phyloP scores from a whole-genome alignment of 2,329 filamentous ascomycete genomes.

The Phialophora verrucosa region DNA sequence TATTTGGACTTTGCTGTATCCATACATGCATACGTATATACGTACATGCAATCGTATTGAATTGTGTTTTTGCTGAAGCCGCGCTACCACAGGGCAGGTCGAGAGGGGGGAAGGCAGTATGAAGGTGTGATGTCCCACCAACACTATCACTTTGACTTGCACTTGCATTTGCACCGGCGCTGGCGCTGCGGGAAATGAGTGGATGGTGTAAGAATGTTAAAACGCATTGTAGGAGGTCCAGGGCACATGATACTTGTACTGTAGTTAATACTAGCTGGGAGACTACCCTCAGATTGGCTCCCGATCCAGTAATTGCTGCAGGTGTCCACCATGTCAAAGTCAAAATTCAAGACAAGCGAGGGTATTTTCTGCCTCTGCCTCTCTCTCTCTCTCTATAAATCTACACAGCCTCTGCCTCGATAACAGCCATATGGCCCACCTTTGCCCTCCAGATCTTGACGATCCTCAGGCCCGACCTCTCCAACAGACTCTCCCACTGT shows the following conservation, averaged over 20 bases:
- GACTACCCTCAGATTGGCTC: too few species aligned
- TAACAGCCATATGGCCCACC: not conserved
- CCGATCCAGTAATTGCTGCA: too few species aligned
- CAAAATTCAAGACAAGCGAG: not conserved
- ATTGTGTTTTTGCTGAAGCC: not conserved
- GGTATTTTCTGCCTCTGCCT: not conserved
- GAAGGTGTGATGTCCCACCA: not conserved
- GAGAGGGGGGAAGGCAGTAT: not conserved
- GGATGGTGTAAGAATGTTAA: not conserved
- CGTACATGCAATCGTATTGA: not conserved
- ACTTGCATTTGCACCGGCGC: not conserved
- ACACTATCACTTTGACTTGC: not conserved
- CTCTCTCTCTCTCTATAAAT: not conserved
- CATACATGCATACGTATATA: not conserved
- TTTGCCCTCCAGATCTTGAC: conserved; percentile 16
- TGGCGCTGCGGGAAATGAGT: not conserved
- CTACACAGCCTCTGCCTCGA: conserved; percentile 3
- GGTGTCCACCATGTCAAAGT: not conserved
- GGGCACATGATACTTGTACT: too few species aligned
- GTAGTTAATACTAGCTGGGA: not conserved
- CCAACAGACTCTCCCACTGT: conserved; percentile 7
- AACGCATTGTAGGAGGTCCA: too few species aligned
- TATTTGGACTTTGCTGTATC: not conserved
- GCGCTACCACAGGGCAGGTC: not conserved
- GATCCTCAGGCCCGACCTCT: not conserved